Evolutionary conservation across 2,329 filamentous ascomycete species (phyloP), one percentile per base, ranked within the genome.

Genomic region (Colletotrichum spinosum): DNA sequence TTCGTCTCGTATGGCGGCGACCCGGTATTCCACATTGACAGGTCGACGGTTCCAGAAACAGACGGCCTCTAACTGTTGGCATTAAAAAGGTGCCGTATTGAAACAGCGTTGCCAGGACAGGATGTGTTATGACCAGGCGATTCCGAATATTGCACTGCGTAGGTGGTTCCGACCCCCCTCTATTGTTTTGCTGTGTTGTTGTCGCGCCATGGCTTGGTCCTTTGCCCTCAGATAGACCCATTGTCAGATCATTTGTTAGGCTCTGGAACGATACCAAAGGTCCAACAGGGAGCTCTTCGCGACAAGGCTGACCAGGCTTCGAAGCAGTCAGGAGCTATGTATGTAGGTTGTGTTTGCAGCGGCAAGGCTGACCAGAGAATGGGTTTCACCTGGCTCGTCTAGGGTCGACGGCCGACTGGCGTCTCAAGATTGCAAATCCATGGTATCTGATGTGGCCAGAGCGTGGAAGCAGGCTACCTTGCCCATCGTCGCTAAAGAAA

Each of bases 351-450:
- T 44, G 42, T 37, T 50, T 34, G 39, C 45, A 57, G 55, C 56
- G 13, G 52, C 62, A 34, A 62, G 62, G 52, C 62, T 65, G 45
- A 34, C 46, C 58, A 53, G 34, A 17, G 38, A 59, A 33, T 15
- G 38, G 44, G 64, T 67, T 67, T 67, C 53, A 55, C 58, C 37
- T 55, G 38, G 53, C 53, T 55, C 49, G 42, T 55, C 60, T 48
- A 46, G 54, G 60, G 42, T 55, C 33, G 13, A 35, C 38, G 45
- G 62, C 44, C 42, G 61, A 54, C 45, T 50, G 17, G 42, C 55
- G 68, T 69, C 67, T 68, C 68, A 69, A 62, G 66, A 69, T 67
- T 68, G 67, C 67, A 68, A 68, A 69, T 68, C 57, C 42, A 38
- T 49, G 41, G 50, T 25, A 45, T 46, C 35, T 52, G n/a, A 6